Conservation (phyloP, 1,284 basidiomycete genomes). For the Trichosporon faecale region DNA sequence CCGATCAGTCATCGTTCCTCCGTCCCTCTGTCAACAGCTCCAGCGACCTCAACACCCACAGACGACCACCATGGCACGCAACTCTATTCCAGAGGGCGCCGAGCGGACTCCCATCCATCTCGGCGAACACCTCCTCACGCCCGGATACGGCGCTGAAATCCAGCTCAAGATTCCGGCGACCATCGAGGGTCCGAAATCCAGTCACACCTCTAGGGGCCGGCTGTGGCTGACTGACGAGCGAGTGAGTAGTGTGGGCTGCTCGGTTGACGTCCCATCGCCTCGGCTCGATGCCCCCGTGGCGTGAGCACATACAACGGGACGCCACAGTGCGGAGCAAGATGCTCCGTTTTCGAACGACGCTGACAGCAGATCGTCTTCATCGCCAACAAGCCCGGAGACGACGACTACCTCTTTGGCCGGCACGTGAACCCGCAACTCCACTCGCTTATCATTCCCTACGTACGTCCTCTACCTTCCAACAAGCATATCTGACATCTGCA, state of each 20-base stretch:
- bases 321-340: not conserved
- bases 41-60: not conserved
- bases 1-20: not conserved
- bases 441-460: slow-evolving; percentile 41
- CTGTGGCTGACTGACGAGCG: slow-evolving; percentile 46
- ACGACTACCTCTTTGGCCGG: slow-evolving; percentile 16
- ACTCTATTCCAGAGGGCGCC: slow-evolving; percentile 19
- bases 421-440: slow-evolving; percentile 26
- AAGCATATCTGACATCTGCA: not conserved
- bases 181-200: slow-evolving; percentile 43
- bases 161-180: slow-evolving; percentile 45
- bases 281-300: not conserved
- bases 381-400: slow-evolving; percentile 2
- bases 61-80: slow-evolving; percentile 20
- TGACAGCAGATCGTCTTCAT: slow-evolving; percentile 34
- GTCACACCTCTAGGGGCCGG: slow-evolving; percentile 33
- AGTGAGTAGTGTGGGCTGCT: slow-evolving; percentile 25
- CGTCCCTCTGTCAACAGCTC: not conserved
- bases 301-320: not conserved
- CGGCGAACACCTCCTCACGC: slow-evolving; percentile 37
- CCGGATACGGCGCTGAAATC: slow-evolving; percentile 34
- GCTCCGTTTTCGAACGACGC: not conserved
- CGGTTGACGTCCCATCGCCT: not conserved
- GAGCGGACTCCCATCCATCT: slow-evolving; percentile 16
- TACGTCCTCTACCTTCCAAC: slow-evolving; percentile 8